Evolutionary conservation across 805 yeast species (phyloP).

Genomic region (Sugiyamaella floridensis): DNA sequence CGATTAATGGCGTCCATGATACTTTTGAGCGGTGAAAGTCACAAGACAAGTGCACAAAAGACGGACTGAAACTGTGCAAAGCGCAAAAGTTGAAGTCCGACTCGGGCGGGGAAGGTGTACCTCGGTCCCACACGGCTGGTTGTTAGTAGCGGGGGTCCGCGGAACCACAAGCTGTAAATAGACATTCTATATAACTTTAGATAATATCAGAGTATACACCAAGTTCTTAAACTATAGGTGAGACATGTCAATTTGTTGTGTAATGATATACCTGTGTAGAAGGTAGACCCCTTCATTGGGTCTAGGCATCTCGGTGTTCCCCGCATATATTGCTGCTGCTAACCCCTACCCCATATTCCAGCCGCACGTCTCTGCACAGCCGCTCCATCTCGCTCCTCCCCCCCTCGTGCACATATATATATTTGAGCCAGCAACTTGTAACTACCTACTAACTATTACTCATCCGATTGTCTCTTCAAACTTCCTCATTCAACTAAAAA

Average conservation of each 20-base stretch:
- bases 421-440: not conserved
- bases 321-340: too few relatives aligned
- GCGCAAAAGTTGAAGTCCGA: not conserved
- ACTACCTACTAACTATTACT: not conserved
- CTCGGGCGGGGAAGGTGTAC: not conserved
- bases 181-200: too few relatives aligned
- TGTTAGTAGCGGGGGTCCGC: not conserved
- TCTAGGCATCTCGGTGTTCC: too few relatives aligned
- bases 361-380: not conserved
- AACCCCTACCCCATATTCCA: not conserved
- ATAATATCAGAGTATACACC: too few relatives aligned
- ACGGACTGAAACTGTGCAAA: not conserved
- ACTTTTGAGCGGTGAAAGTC: not conserved
- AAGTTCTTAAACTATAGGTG: too few relatives aligned
- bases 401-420: not conserved
- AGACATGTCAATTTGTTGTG: too few relatives aligned
- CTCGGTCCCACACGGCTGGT: not conserved
- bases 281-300: too few relatives aligned
- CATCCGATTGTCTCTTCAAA: not conserved
- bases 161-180: too few relatives aligned
- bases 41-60: too few relatives aligned
- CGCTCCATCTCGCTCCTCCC: not conserved
- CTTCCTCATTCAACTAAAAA: not conserved
- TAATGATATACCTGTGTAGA: too few relatives aligned
- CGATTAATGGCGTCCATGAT: slow-evolving; percentile 16